Base-by-base conservation (phyloP, 129 eudicot species). In the Flaveria trinervia region DNA sequence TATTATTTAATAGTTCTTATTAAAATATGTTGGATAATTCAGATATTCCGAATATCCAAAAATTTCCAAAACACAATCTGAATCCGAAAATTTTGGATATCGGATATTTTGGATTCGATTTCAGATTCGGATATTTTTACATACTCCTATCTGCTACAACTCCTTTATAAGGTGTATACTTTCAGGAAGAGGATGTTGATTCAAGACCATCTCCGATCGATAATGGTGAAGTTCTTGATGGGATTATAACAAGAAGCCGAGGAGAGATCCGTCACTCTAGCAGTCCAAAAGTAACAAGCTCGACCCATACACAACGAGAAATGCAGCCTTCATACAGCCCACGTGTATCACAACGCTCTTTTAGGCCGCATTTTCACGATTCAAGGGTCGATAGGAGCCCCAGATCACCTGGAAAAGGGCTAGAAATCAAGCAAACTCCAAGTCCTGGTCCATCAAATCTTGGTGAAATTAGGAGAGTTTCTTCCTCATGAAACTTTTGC, bases 201-300 rank as follows among this genome's bases (percentile, higher is more conserved):
- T 76, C 85, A 44, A 79, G 80, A 73, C 55, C 66, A 61, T 67
- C 82, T 43, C 86, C 70, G 16, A 30, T 90, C 13, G 96, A 91
- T 70, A 77, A 79, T 45, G 96, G 76, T 13, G 96, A 92, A 74
- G 55, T 89, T 43, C 86, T 92, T 57, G 97, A 89, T 68, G 97
- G 84, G 57, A 84, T 87, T 5, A 71, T 89, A 64, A 92, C 97
- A 77, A 87, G 97, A 82, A 87, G 97, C 77, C 88, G 97, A 4
- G 97, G 97, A 45, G 97, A 92, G 80, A 82, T 92, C 59, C 90
- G 89, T 5, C 89, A 59, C 77, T 65, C 77, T 1, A 77, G 67
- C 52, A 93, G 98, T 78, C 95, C 98, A 39, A 93, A 86, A 80
- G 78, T 86, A 26, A 85, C 88, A 45, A 93, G 97, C 79, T 81